These are phyloP conservation scores for Rhodotorula graminis DNA, from an alignment of 768 basidiomycete species.

Conservation along the genomic window DNA sequence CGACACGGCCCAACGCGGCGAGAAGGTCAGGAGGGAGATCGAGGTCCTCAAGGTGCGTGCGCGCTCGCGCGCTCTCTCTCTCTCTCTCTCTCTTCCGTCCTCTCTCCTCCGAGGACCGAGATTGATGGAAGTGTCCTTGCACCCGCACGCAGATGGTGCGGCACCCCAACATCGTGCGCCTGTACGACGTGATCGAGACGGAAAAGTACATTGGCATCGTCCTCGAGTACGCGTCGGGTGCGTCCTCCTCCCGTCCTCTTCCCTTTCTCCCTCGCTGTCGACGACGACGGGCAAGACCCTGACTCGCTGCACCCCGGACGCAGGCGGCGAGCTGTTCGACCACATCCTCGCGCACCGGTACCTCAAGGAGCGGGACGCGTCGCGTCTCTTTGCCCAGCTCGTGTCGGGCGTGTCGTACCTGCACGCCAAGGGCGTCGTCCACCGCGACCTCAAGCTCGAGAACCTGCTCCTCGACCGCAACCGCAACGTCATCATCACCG, in stretches of 20 bases:
- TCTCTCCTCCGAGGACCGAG: neutral
- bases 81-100: slow-evolving; percentile 19
- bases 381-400: slow-evolving; percentile 93
- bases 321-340: slow-evolving; percentile 88
- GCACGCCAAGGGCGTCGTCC: slow-evolving; percentile 97
- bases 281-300: neutral
- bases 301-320: neutral
- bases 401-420: slow-evolving; percentile 98
- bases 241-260: neutral
- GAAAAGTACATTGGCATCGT: slow-evolving; percentile 99
- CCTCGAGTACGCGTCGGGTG: slow-evolving; percentile 91
- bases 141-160: slow-evolving; percentile 65
- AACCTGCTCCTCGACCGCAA: slow-evolving; percentile 94
- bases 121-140: neutral
- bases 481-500: slow-evolving; percentile 97
- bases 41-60: slow-evolving; percentile 81
- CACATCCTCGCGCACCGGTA: slow-evolving; percentile 97
- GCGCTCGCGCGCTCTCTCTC: too few relatives aligned
- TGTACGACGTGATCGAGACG: slow-evolving; percentile 98
- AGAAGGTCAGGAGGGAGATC: slow-evolving; percentile 95
- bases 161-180: slow-evolving; percentile 94
- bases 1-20: slow-evolving; percentile 73
- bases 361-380: slow-evolving; percentile 87
- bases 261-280: neutral
- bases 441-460: slow-evolving; percentile 97